A percentile compares a stretch with the other conserved stretches of the same genome.
These are phyloP conservation scores for Lotmaria passim DNA, from an alignment of 208 protist species.

Conservation along the genomic window DNA sequence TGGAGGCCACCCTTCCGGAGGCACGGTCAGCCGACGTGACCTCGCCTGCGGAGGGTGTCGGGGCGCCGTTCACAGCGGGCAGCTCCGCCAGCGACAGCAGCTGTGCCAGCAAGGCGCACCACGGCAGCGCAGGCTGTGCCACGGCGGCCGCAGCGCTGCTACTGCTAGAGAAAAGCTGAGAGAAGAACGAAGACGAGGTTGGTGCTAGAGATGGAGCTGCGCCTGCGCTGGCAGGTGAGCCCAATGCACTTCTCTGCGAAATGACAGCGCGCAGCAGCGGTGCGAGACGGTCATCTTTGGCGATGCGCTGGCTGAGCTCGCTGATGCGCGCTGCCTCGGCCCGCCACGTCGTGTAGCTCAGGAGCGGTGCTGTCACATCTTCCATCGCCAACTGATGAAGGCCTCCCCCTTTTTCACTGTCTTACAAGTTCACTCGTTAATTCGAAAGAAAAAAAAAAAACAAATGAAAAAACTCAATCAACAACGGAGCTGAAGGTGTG, in stretches of 20 bases:
- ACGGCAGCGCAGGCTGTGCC: conserved; percentile 1
- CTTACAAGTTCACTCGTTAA: too few species aligned
- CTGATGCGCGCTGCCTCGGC: conserved; percentile 15
- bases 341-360: conserved; percentile 29
- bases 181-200: conserved; percentile 8
- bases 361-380: not conserved
- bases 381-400: conserved; percentile 12
- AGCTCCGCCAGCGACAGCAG: conserved; percentile 11
- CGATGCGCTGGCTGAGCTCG: conserved; percentile 5
- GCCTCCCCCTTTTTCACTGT: too few species aligned
- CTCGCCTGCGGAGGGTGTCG: not conserved
- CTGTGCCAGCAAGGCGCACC: conserved; percentile 16
- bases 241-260: too few species aligned
- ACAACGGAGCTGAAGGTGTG: too few species aligned
- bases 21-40: not conserved
- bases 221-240: not conserved
- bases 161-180: conserved; percentile 12
- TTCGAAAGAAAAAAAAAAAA: conserved; percentile 14
- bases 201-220: not conserved
- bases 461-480: conserved; percentile 17
- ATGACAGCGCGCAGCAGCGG: conserved; percentile 6
- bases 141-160: not conserved
- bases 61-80: not conserved
- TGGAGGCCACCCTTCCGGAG: too few species aligned
- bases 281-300: conserved; percentile 3